Conservation (phyloP, 805 yeast genomes). For the Grigorovia humatica region DNA sequence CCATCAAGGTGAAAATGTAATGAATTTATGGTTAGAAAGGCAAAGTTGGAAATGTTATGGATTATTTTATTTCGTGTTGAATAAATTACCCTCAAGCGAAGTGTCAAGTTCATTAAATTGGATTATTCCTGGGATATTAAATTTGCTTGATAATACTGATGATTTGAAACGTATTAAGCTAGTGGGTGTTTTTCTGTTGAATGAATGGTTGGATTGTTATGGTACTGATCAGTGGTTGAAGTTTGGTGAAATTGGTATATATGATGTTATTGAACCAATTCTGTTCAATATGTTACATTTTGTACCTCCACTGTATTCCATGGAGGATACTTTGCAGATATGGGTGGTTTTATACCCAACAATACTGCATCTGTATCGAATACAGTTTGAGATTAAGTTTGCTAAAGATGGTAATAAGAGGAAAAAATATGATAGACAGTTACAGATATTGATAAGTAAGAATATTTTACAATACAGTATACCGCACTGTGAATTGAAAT, state of each 20-base stretch:
- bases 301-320: conserved; percentile 20
- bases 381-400: conserved; percentile 3
- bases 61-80: conserved; percentile 15
- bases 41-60: conserved; percentile 22
- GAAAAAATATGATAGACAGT: conserved; percentile 4
- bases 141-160: conserved; percentile 23
- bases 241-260: conserved; percentile 20
- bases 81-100: conserved; percentile 10
- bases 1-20: conserved; percentile 13
- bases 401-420: not conserved
- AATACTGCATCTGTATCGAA: conserved; percentile 11
- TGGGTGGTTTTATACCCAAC: conserved; percentile 17
- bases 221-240: conserved; percentile 11
- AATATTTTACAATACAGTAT: conserved; percentile 18
- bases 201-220: conserved; percentile 13
- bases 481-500: conserved; percentile 18
- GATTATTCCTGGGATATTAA: conserved; percentile 27
- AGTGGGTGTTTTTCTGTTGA: conserved; percentile 17
- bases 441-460: conserved; percentile 13
- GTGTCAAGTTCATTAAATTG: conserved; percentile 24
- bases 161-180: conserved; percentile 18
- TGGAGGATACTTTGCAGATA: conserved; percentile 9
- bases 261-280: conserved; percentile 17
- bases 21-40: conserved; percentile 13
- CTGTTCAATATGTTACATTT: conserved; percentile 19